Evolutionary conservation across 306 rosid genomes (phyloP).

Genomic region (Corylus heterophylla): DNA sequence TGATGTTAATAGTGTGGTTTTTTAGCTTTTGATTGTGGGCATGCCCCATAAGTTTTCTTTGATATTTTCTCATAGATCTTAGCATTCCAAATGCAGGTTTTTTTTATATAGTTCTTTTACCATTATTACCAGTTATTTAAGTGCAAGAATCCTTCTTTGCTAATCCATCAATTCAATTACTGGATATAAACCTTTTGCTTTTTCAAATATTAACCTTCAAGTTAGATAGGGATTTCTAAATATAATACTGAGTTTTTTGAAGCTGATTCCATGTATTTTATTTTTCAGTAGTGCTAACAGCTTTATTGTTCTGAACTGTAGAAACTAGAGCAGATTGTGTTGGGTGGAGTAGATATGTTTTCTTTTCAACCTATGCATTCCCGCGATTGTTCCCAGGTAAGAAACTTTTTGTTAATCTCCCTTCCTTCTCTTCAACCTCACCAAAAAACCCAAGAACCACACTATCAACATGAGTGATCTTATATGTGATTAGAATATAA

Average conservation of each 20-base stretch:
- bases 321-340: slow-evolving; percentile 80
- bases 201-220: background rate
- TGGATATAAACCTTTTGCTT: background rate
- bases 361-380: slow-evolving; percentile 89
- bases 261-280: background rate
- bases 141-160: background rate
- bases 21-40: background rate
- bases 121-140: background rate
- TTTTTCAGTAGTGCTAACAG: slow-evolving; percentile 9
- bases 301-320: slow-evolving; percentile 28
- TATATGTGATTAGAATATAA: background rate
- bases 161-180: background rate
- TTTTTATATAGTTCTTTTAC: background rate
- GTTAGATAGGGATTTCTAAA: background rate
- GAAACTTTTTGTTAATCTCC: background rate
- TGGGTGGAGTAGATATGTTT: slow-evolving; percentile 64
- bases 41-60: background rate
- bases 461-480: background rate
- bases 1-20: background rate
- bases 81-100: background rate
- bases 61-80: background rate
- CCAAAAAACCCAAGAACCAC: background rate
- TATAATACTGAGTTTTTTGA: background rate
- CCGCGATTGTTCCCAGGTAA: slow-evolving; percentile 87
- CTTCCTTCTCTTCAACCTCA: too few relatives aligned